Conservation (phyloP, 2,329 filamentous ascomycete genomes). For the Clonostachys byssicola region DNA sequence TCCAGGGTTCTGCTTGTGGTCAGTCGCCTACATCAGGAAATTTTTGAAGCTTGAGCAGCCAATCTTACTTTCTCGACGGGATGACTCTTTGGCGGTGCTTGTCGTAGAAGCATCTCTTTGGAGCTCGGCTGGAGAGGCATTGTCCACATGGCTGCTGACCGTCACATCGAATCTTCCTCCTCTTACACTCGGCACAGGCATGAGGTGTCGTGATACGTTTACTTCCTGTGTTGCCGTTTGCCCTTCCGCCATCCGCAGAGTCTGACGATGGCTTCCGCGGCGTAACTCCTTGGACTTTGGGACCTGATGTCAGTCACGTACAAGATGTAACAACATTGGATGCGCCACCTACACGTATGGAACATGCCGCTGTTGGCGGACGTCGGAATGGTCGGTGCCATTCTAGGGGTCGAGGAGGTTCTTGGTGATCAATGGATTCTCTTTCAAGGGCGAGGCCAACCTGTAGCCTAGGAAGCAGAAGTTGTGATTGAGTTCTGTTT, state of each 20-base stretch:
- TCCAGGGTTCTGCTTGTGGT: conserved; percentile 45
- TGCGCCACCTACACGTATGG: conserved; percentile 23
- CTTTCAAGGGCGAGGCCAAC: neutral
- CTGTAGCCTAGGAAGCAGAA: conserved; percentile 1
- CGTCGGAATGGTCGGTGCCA: conserved; percentile 37
- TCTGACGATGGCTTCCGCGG: conserved; percentile 42
- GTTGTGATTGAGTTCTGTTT: too few species aligned
- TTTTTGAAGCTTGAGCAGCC: conserved; percentile 4
- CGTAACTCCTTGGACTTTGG: conserved; percentile 46
- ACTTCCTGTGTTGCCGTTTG: conserved; percentile 26
- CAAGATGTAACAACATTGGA: neutral
- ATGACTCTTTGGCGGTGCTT: conserved; percentile 75
- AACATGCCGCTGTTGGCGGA: conserved; percentile 48
- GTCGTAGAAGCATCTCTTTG: conserved; percentile 75
- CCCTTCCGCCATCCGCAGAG: conserved; percentile 25
- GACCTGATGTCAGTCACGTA: neutral
- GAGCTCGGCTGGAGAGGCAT: conserved; percentile 76
- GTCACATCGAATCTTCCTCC: conserved; percentile 81
- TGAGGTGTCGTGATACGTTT: conserved; percentile 54
- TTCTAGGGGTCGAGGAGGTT: conserved; percentile 1
- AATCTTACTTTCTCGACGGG: conserved; percentile 69
- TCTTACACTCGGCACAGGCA: conserved; percentile 73
- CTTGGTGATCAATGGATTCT: neutral
- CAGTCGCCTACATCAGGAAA: neutral
- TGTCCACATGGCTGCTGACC: conserved; percentile 78